phyloP scores from a whole-genome alignment of 2,329 filamentous ascomycete genomes.

The Rasamsonia emersonii region DNA sequence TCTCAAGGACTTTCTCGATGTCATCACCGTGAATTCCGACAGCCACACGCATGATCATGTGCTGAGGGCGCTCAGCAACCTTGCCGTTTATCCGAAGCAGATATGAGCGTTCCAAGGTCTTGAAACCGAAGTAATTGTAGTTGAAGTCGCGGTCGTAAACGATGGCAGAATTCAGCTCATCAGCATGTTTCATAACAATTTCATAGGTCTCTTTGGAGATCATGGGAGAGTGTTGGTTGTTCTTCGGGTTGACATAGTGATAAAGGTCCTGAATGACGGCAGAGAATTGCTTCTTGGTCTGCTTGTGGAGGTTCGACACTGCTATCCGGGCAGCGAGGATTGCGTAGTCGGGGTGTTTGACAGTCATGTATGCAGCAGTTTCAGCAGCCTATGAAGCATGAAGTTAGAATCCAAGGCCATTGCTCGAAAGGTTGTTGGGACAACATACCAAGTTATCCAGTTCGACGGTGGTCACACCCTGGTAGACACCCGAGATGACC shows the following conservation, averaged over 20 bases:
- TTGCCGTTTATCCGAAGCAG: constrained; percentile 91
- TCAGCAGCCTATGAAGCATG: constrained; percentile 67
- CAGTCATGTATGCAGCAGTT: constrained; percentile 99
- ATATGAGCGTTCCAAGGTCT: constrained; percentile 96
- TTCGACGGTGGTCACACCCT: constrained; percentile 92
- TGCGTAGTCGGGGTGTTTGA: constrained; percentile 97
- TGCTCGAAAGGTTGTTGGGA: constrained; percentile 1
- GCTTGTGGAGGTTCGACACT: constrained; percentile 98
- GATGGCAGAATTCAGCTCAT: constrained; percentile 96
- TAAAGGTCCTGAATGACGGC: constrained; percentile 87
- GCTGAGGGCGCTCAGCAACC: constrained; percentile 93
- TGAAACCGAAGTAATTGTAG: constrained; percentile 99
- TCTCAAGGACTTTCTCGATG: constrained; percentile 90
- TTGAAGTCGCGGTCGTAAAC: constrained; percentile 99
- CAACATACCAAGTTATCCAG: constrained; percentile 86
- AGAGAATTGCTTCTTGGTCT: constrained; percentile 99
- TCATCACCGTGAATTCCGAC: constrained; percentile 95
- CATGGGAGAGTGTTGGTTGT: constrained; percentile 76
- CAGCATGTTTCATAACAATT: constrained; percentile 88
- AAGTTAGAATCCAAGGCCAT: constrained; percentile 15
- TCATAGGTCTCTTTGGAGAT: constrained; percentile 88
- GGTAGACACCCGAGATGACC: constrained; percentile 98
- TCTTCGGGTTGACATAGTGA: constrained; percentile 94
- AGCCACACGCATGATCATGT: constrained; percentile 99
- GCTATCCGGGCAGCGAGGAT: constrained; percentile 97